Percentiles rank a stretch among this genome's conserved stretches.
These are phyloP conservation scores for Colletotrichum sp. DNA, from an alignment of 2,329 filamentous ascomycete genomes.

Conservation along the genomic window DNA sequence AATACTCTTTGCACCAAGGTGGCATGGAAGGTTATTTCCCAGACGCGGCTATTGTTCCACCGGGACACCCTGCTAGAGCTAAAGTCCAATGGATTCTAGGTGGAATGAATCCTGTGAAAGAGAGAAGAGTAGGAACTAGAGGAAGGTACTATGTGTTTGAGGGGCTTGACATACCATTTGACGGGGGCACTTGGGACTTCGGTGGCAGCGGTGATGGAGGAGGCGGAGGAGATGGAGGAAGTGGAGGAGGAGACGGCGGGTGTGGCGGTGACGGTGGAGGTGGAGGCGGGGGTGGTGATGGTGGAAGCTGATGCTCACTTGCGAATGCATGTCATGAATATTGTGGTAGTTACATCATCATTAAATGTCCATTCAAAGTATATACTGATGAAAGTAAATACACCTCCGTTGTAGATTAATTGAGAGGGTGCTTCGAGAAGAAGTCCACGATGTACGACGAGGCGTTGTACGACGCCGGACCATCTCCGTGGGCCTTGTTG, in stretches of 20 bases:
- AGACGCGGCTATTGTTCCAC: not conserved
- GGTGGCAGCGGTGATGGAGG: slow-evolving; percentile 7
- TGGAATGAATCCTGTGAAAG: not conserved
- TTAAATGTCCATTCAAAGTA: not conserved
- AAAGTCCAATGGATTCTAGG: not conserved
- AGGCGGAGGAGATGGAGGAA: not conserved
- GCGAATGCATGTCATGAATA: not conserved
- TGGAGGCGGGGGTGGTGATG: not conserved
- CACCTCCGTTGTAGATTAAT: not conserved
- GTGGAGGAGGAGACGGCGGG: not conserved
- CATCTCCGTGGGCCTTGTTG: slow-evolving; percentile 16
- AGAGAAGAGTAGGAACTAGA: not conserved
- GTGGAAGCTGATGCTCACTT: not conserved
- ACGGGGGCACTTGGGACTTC: not conserved
- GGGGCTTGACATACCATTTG: not conserved
- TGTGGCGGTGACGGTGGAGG: not conserved
- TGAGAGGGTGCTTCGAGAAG: slow-evolving; percentile 1
- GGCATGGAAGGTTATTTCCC: slow-evolving; percentile 1
- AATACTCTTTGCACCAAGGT: not conserved
- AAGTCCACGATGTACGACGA: slow-evolving; percentile 22
- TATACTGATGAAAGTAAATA: not conserved
- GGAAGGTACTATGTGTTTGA: slow-evolving; percentile 1
- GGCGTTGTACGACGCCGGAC: slow-evolving; percentile 23
- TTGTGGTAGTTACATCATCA: not conserved
- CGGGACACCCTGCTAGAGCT: not conserved